Evolutionary conservation across 192 early-diverging fungal species (phyloP), one percentile per base, ranked within the genome.

Genomic region (Podila clonocystis): DNA sequence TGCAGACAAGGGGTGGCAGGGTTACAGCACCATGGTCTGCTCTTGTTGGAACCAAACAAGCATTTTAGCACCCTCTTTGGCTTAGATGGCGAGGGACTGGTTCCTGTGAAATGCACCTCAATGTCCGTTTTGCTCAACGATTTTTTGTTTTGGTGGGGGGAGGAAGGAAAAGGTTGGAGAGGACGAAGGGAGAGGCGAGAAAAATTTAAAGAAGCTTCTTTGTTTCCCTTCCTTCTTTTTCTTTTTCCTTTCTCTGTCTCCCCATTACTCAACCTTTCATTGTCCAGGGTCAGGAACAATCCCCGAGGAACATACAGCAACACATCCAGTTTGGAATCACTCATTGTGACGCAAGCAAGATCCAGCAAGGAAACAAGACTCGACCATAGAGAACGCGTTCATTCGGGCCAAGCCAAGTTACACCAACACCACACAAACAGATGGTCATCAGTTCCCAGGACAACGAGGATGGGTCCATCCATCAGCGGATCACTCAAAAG

Each of bases 401-500:
- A 45, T 45, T 45, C 41, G 41, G 34, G 24, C 22, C 52, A 24
- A 17, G 24, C n/a, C 12, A n/a, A 55, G 52, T 55, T 55, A 55
- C 52, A 55, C 52, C 52, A 55, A 55, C 52, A 55, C 52, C 24
- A 2, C 52, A 55, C 52, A n/a, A 9, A 20, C 52, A 52, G 24
- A 50, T 68, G 59, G 29, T 15, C 24, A 29, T 55, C 67, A 68
- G 58, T 29, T 34, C 59, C 28, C 68, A 70, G 59, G 33, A 28
- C n/a, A 19, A 34, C 31, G 19, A 29, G 66, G 30, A 57, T 20
- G 34, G 52, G 30, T 17, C 26, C 19, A 50, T 34, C 33, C 15
- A 50, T 36, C 50, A 55, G 34, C 67, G 38, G 34, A 36, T 48
- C 9, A 60, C 36, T 36, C 70, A 30, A 49, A 80, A 80, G 61